phyloP scores from a whole-genome alignment of 768 basidiomycete genomes.

The Candolleomyces aberdarensis region DNA sequence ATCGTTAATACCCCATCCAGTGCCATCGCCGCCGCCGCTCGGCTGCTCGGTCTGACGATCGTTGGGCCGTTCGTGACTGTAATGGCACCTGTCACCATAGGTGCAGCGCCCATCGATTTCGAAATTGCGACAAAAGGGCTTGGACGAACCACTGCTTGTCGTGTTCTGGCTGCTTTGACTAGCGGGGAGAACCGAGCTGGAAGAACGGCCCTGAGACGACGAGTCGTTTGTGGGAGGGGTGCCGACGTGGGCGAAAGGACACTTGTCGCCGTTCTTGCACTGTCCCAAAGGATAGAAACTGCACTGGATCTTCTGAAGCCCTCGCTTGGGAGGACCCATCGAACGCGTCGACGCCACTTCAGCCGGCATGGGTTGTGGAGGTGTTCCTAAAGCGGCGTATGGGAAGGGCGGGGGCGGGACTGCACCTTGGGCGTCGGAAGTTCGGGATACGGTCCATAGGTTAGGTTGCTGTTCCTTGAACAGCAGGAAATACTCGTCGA shows the following conservation, averaged over 20 bases:
- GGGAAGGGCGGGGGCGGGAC: not conserved
- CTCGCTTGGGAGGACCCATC: not conserved
- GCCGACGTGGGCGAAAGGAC: slow-evolving; percentile 32
- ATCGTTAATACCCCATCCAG: slow-evolving; percentile 1
- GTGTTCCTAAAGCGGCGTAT: not conserved
- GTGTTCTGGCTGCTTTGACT: not conserved
- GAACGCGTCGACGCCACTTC: not conserved
- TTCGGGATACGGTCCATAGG: slow-evolving; percentile 20
- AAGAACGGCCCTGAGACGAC: not conserved
- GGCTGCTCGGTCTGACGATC: slow-evolving; percentile 1
- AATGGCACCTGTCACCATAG: slow-evolving; percentile 17
- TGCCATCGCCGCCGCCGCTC: not conserved
- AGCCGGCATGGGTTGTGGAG: not conserved
- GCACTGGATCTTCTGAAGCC: slow-evolving; percentile 18
- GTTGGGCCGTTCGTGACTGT: not conserved
- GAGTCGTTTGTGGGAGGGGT: slow-evolving; percentile 10
- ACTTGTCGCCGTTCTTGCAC: slow-evolving; percentile 36
- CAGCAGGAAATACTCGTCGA: slow-evolving; percentile 34
- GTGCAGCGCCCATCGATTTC: slow-evolving; percentile 17
- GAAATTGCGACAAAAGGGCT: slow-evolving; percentile 20
- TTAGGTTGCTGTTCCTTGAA: slow-evolving; percentile 38
- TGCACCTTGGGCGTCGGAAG: not conserved
- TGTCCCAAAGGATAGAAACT: slow-evolving; percentile 33
- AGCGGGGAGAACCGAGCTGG: not conserved
- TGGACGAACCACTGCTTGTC: not conserved